Percentiles rank a stretch among this genome's conserved stretches.
Conservation (phyloP, 2,329 filamentous ascomycete species). For the Ascosphaera aggregata region DNA sequence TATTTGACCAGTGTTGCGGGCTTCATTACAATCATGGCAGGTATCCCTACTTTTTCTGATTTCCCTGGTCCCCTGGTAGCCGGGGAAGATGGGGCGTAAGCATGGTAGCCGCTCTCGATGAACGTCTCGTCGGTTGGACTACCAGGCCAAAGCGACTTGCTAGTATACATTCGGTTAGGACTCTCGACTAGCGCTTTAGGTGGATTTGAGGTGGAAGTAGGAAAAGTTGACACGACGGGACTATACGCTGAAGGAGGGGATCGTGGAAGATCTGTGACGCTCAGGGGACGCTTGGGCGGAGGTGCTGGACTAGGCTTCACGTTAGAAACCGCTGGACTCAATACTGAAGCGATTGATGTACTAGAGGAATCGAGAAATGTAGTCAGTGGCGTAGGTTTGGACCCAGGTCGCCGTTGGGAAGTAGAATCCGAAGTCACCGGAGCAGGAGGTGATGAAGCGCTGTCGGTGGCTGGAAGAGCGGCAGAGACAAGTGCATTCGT, state of each 20-base stretch:
- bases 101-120: constrained; percentile 21
- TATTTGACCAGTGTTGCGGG: constrained; percentile 48
- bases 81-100: constrained; percentile 20
- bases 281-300: too few species aligned
- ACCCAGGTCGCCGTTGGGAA: too few species aligned
- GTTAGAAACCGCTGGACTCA: too few species aligned
- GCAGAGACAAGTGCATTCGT: constrained; percentile 5
- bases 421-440: too few species aligned
- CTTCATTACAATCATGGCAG: constrained; percentile 37
- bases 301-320: too few species aligned
- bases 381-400: too few species aligned
- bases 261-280: too few species aligned
- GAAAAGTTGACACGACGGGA: too few species aligned
- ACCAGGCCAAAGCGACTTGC: constrained; percentile 13
- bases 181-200: constrained; percentile 4
- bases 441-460: too few species aligned
- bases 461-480: constrained; percentile 15
- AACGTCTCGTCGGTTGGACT: constrained; percentile 11
- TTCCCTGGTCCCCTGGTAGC: constrained; percentile 15
- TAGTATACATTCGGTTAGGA: constrained; percentile 14
- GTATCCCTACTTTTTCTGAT: constrained; percentile 25
- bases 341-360: too few species aligned
- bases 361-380: too few species aligned
- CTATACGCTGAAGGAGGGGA: too few species aligned
- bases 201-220: constrained; percentile 5